Base-by-base conservation (phyloP, 179 eudicot species). In the Beta lomatogona region DNA sequence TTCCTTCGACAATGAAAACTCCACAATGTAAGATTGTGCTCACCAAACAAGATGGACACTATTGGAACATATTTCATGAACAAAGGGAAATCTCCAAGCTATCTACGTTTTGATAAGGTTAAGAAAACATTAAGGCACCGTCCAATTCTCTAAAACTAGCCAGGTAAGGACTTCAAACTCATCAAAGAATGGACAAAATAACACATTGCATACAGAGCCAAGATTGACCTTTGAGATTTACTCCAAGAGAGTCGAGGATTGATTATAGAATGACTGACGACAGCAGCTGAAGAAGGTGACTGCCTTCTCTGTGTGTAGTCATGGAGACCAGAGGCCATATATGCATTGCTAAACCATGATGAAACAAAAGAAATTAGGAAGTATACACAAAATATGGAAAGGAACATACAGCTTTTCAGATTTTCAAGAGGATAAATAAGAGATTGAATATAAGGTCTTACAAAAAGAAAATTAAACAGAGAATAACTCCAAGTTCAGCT, bases 341-440 rank as follows among this genome's bases (percentile, higher is more conserved):
- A 77, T 77, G 84, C 80, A 77, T 82, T 78, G 77, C 81, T 82
- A 82, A 52, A 71, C 44, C 61, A 69, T 19, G 81, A 75, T 19
- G 72, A 61, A 31, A 57, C 13, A n/a, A 71, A 36, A 44, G 19
- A 54, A 41, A 52, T 59, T 59, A 57, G 44, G 53, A 59, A 46
- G 69, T 76, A 59, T 16, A 31, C 18, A 13, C 25, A 57, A 70
- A 52, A 36, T 7, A 58, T 44, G 52, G 50, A 57, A 75, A 19
- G 18, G 7, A 41, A 31, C 36, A 75, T 22, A 73, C 1, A 71
- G 15, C 53, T 16, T 28, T 58, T 73, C 76, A 52, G 22, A 73
- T 46, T 36, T 10, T 5, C n/a, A 41, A 48, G n/a, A 48, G 53
- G 53, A 9, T 48, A 9, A 48, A 9, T 5, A 48, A 48, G 53